phyloP scores from a whole-genome alignment of 495 filamentous ascomycete species.

The Wilcoxina mikolae region DNA sequence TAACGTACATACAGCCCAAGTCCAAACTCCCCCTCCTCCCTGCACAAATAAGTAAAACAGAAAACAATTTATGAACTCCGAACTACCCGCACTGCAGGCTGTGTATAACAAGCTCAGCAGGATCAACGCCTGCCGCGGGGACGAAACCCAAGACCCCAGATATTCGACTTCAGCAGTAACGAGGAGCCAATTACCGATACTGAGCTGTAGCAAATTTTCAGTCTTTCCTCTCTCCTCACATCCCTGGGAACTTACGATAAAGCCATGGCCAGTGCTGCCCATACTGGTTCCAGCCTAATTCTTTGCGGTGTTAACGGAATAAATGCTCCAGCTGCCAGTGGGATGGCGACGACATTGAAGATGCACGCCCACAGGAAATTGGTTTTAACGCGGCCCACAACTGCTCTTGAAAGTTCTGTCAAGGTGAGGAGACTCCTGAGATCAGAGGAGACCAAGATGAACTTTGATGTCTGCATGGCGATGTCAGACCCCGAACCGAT shows the following conservation, averaged over 20 bases:
- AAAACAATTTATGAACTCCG: too few species aligned
- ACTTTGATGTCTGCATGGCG: slow-evolving; percentile 64
- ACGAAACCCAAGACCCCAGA: neutral
- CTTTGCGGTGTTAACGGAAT: slow-evolving; percentile 51
- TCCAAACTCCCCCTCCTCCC: too few species aligned
- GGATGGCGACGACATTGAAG: slow-evolving; percentile 68
- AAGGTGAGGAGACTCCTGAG: slow-evolving; percentile 56
- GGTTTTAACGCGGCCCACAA: slow-evolving; percentile 66
- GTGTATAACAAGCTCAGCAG: too few species aligned
- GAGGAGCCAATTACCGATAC: neutral
- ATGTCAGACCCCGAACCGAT: slow-evolving; percentile 75
- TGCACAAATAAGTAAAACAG: too few species aligned
- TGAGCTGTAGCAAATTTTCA: neutral
- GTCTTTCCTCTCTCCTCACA: neutral
- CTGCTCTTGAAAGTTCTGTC: slow-evolving; percentile 50
- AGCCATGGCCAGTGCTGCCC: slow-evolving; percentile 65
- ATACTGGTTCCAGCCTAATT: slow-evolving; percentile 1
- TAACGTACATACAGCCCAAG: too few species aligned
- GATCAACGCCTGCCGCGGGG: too few species aligned
- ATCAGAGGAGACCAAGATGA: slow-evolving; percentile 67
- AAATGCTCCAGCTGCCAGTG: slow-evolving; percentile 66
- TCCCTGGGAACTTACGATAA: slow-evolving; percentile 18
- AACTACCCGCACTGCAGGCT: too few species aligned
- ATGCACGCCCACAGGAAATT: slow-evolving; percentile 85
- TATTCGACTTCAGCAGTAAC: neutral